A percentile compares a stretch with the other conserved stretches of the same genome.
Conservation (phyloP, 208 protist genomes). For the Eutreptiella sp. region DNA sequence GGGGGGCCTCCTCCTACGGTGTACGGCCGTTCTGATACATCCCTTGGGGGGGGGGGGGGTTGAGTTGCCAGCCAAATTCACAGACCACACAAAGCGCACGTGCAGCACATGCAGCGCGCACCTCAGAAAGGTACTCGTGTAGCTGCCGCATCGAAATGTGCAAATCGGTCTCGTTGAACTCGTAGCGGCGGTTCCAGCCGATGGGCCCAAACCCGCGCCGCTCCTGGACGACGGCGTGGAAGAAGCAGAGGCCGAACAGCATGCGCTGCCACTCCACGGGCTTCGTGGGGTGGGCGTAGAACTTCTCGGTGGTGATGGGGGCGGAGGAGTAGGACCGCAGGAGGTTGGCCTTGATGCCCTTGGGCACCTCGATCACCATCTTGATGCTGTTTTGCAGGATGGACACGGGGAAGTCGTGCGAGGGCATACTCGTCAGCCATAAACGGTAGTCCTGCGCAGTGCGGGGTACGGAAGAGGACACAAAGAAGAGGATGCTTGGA, state of each 20-base stretch:
- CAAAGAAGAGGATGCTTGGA: no score
- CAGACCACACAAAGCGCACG: no score
- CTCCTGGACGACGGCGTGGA: constrained; percentile 91
- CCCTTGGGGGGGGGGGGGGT: no score
- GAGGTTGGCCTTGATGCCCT: constrained; percentile 89
- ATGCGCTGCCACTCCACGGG: constrained; percentile 76
- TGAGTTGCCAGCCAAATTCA: no score
- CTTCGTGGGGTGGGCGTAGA: constrained; percentile 69
- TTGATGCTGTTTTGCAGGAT: constrained; percentile 97
- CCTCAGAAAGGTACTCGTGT: constrained; percentile 87
- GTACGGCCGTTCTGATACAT: no score
- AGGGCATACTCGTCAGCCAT: constrained; percentile 95
- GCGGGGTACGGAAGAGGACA: no score
- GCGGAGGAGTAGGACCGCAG: constrained; percentile 86
- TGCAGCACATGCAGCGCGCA: no score
- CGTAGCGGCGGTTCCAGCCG: constrained; percentile 92
- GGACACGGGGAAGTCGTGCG: constrained; percentile 90
- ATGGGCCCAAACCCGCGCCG: constrained; percentile 88
- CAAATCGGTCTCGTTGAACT: constrained; percentile 94
- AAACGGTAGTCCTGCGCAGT: constrained; percentile 94
- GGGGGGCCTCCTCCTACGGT: no score
- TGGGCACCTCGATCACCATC: constrained; percentile 96
- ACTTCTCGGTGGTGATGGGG: constrained; percentile 66
- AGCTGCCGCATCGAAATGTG: constrained; percentile 89
- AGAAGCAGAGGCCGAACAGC: constrained; percentile 90